Conservation (phyloP, 352 stramenopile species). For the Globisporangium iwayamae region DNA sequence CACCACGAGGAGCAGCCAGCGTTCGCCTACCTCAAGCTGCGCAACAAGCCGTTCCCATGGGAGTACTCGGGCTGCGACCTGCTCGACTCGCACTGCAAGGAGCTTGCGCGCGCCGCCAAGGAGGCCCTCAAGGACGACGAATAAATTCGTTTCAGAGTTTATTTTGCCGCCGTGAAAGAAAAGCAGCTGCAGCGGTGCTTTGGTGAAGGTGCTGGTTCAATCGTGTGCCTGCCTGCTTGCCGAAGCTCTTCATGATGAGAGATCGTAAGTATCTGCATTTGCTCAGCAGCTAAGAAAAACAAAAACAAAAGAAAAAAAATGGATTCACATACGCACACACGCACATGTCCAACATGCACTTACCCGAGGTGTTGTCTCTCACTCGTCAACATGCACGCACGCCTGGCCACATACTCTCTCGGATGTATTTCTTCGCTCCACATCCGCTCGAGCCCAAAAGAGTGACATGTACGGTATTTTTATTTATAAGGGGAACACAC, state of each 20-base stretch:
- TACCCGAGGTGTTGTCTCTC: not conserved
- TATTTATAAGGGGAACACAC: too few relatives aligned
- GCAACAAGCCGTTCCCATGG: constrained; percentile 87
- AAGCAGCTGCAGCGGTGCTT: not conserved
- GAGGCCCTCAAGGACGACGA: constrained; percentile 49
- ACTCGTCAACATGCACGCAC: not conserved
- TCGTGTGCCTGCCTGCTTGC: too few relatives aligned
- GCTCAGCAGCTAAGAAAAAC: constrained; percentile 8
- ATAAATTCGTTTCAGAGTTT: constrained; percentile 1
- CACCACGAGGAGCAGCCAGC: constrained; percentile 61
- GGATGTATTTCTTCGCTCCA: too few relatives aligned
- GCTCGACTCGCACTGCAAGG: constrained; percentile 72
- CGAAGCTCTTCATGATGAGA: not conserved
- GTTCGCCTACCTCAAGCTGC: constrained; percentile 85
- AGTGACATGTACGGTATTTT: not conserved
- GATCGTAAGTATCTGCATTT: constrained; percentile 10
- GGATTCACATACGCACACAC: constrained; percentile 1
- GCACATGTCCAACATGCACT: not conserved
- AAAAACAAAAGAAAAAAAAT: constrained; percentile 8
- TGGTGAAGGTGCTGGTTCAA: too few relatives aligned
- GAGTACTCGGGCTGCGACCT: constrained; percentile 77
- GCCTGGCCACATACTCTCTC: not conserved
- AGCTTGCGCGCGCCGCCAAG: constrained; percentile 56
- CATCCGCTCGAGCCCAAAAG: not conserved
- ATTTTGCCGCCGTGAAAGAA: not conserved